Evolutionary conservation across 208 protist species (phyloP), one percentile per base, ranked within the genome.

Genomic region (Acanthamoeba healyi): DNA sequence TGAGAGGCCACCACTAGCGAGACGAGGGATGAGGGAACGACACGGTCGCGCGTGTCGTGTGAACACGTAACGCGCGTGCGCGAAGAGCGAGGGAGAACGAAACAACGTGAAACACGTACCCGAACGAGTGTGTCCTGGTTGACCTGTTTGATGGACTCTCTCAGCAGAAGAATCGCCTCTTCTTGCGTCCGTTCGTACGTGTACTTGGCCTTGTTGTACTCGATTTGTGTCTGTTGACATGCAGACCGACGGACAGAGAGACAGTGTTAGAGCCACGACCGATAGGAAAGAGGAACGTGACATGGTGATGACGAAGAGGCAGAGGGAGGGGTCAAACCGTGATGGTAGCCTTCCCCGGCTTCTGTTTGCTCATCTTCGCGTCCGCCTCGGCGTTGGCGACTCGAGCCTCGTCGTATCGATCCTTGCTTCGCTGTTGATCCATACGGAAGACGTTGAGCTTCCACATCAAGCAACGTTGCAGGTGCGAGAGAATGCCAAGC

Each of bases 161-260:
- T 88, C 6, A 88, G 42, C 10, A 32, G 17, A 7, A 19, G 14
- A 15, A 42, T 6, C 6, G 79, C 51, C 24, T 88, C 79, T 32
- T 88, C 79, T 15, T 63, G 42, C 40, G 51, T 88, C 42, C 79
- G 79, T 26, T 88, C 79, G 36, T 88, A 88, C n/a, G 46, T 54
- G 17, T 65, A 88, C 36, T 63, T 54, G n/a, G 51, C 51, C 29
- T 54, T 88, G 51, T 88, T 88, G 49, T 88, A 88, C 32, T 88
- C 79, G 49, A 88, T 88, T 46, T 65, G 42, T 32, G 79, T 42
- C 79, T 88, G 79, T n/a, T 86, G n/a, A 29, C 77, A 86, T 7
- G 19, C 1, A 14, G 70, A 2, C 2, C 14, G 24, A 19, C 44
- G 44, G 12, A 12, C 44, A 12, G 12, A 49, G 9, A 12, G 44